Conservation (phyloP, 2,329 filamentous ascomycete genomes). For the Sporothrix brasiliensis region DNA sequence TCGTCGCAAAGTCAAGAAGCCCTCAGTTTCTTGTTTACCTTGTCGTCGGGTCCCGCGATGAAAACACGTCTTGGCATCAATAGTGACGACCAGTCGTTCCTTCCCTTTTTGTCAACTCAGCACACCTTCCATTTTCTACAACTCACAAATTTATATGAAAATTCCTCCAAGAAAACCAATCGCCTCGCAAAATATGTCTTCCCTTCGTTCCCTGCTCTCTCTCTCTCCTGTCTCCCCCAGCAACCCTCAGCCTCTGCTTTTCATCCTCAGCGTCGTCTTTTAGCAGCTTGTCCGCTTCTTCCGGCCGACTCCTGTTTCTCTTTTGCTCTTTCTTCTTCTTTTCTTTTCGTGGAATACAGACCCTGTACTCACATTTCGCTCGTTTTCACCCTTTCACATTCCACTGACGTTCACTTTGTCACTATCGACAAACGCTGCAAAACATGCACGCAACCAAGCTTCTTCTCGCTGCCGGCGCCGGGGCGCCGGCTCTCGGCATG, state of each 20-base stretch:
- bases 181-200: not conserved
- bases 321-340: not conserved
- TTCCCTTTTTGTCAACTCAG: not conserved
- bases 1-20: not conserved
- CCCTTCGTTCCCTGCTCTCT: not conserved
- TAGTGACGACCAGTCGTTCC: not conserved
- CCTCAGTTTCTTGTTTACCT: not conserved
- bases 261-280: not conserved
- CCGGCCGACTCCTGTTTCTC: not conserved
- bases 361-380: not conserved
- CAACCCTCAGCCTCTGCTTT: too few relatives aligned
- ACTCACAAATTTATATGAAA: not conserved
- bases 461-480: not conserved
- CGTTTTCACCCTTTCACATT: not conserved
- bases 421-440: not conserved
- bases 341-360: not conserved
- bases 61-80: not conserved
- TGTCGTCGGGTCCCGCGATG: not conserved
- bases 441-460: not conserved
- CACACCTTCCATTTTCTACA: slow-evolving; percentile 3
- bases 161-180: not conserved
- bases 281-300: not conserved
- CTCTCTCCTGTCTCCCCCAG: not conserved
- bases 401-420: too few relatives aligned
- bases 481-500: not conserved